phyloP scores from a whole-genome alignment of 2,329 filamentous ascomycete species.

The Lasiodiplodia hormozganensis region DNA sequence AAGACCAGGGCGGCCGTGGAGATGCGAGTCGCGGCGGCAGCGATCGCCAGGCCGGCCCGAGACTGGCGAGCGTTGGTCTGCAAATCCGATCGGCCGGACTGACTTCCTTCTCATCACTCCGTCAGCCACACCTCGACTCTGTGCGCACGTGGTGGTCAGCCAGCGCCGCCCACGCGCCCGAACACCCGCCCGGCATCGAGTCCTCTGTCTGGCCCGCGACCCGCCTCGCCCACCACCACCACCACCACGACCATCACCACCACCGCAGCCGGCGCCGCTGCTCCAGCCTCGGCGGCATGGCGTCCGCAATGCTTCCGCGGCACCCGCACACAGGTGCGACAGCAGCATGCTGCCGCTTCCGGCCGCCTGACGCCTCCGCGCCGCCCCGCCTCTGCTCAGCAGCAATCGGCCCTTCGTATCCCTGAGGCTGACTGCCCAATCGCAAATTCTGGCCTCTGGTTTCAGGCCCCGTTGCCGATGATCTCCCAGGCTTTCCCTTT shows the following conservation, averaged over 20 bases:
- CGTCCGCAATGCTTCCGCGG: not conserved
- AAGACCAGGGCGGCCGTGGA: not conserved
- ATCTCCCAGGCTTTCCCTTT: conserved; percentile 6
- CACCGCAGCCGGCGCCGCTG: no score
- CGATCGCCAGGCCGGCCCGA: conserved; percentile 5
- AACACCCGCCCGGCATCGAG: not conserved
- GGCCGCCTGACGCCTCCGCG: not conserved
- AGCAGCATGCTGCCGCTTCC: not conserved
- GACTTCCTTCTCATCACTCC: not conserved
- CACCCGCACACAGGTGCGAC: not conserved
- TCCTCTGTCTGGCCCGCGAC: not conserved
- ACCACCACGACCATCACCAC: no score
- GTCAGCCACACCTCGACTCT: not conserved
- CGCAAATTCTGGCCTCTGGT: not conserved
- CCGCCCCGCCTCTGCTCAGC: not conserved
- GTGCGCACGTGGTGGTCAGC: not conserved
- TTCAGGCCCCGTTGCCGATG: conserved; percentile 14
- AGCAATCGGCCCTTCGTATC: conserved; percentile 15
- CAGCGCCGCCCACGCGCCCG: not conserved
- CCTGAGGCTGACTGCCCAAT: conserved; percentile 18
- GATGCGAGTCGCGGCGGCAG: conserved; percentile 11
- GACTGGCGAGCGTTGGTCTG: not conserved
- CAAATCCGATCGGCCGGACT: not conserved
- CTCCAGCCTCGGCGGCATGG: not conserved
- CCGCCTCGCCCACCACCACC: not conserved